These are phyloP conservation scores for Dichomitus squalens DNA, from an alignment of 1,284 basidiomycete genomes.

Conservation along the genomic window DNA sequence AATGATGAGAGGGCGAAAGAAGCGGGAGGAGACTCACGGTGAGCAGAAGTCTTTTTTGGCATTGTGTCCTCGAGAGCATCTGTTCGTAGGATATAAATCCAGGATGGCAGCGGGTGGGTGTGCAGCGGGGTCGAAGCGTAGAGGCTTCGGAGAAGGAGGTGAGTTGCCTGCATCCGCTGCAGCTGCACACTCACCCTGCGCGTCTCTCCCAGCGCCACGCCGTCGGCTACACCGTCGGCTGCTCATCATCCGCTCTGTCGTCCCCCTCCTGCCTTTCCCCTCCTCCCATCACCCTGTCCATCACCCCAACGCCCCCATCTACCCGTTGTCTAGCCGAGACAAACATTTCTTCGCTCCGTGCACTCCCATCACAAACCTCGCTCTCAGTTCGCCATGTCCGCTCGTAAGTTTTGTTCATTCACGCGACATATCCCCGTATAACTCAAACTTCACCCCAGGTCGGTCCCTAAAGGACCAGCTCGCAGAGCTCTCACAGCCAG, in stretches of 20 bases:
- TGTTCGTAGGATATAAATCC: conserved; percentile 30
- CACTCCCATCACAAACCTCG: background rate
- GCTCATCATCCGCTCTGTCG: conserved; percentile 1
- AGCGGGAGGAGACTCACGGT: conserved; percentile 29
- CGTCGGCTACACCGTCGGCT: too few relatives aligned
- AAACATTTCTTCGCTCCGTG: background rate
- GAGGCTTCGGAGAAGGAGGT: conserved; percentile 17
- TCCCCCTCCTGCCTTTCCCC: conserved; percentile 15
- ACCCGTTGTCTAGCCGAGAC: background rate
- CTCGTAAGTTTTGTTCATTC: conserved; percentile 17
- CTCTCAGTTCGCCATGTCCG: conserved; percentile 19
- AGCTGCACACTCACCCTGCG: conserved; percentile 1
- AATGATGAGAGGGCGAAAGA: conserved; percentile 6
- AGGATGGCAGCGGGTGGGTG: conserved; percentile 31
- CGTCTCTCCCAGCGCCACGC: background rate
- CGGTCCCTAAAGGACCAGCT: conserved; percentile 82
- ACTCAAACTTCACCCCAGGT: conserved; percentile 38
- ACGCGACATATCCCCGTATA: conserved; percentile 19
- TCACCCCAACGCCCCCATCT: conserved; percentile 4
- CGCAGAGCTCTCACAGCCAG: conserved; percentile 71
- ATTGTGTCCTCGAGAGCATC: conserved; percentile 35
- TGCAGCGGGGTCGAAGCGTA: conserved; percentile 25
- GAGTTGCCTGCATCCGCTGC: conserved; percentile 7
- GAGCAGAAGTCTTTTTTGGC: conserved; percentile 37
- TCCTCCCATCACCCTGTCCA: conserved; percentile 4